These are phyloP conservation scores for Alternaria conjuncta DNA, from an alignment of 2,329 filamentous ascomycete genomes.

Conservation along the genomic window DNA sequence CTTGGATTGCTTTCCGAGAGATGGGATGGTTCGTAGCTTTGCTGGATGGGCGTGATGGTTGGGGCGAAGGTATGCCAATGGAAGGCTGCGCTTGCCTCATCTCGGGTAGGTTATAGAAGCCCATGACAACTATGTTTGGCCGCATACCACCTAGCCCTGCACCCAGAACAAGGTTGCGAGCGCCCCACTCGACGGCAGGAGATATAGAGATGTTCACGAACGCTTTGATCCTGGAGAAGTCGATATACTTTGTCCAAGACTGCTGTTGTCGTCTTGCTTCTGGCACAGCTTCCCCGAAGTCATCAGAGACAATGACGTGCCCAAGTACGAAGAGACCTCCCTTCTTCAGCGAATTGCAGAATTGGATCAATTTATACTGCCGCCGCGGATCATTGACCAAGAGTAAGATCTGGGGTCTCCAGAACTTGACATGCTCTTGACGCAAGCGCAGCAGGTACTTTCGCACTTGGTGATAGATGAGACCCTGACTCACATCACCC, in stretches of 20 bases:
- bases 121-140: slow-evolving; percentile 83
- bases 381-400: slow-evolving; percentile 82
- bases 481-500: slow-evolving; percentile 87
- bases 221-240: slow-evolving; percentile 84
- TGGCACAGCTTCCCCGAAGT: slow-evolving; percentile 78
- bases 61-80: slow-evolving; percentile 62
- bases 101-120: slow-evolving; percentile 81
- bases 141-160: slow-evolving; percentile 87
- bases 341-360: slow-evolving; percentile 91
- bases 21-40: slow-evolving; percentile 32
- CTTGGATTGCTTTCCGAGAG: slow-evolving; percentile 44
- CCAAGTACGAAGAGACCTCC: slow-evolving; percentile 84
- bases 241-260: slow-evolving; percentile 86
- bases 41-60: slow-evolving; percentile 44
- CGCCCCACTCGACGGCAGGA: slow-evolving; percentile 82
- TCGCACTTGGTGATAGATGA: slow-evolving; percentile 87
- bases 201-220: slow-evolving; percentile 88
- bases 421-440: slow-evolving; percentile 92
- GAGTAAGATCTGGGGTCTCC: slow-evolving; percentile 85
- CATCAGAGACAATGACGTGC: slow-evolving; percentile 84
- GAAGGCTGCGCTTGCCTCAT: slow-evolving; percentile 67
- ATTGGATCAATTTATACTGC: slow-evolving; percentile 84
- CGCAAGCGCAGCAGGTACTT: slow-evolving; percentile 85
- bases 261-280: slow-evolving; percentile 82
- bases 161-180: slow-evolving; percentile 80